Conservation (phyloP, 345 rosid species). For the Eucalyptus sp. region DNA sequence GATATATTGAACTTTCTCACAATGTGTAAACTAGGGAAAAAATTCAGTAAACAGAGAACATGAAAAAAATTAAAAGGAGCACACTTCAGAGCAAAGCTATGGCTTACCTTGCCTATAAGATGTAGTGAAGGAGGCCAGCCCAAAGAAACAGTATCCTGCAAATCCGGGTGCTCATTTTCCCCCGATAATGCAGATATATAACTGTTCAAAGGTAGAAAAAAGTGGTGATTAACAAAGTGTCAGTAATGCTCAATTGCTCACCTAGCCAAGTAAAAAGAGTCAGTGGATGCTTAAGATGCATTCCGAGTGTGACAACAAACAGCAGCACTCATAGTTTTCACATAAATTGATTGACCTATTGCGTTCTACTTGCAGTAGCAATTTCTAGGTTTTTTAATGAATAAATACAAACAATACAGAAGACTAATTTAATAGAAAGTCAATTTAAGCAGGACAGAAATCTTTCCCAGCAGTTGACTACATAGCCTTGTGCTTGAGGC, state of each 20-base stretch:
- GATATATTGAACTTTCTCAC: background rate
- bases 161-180: constrained; percentile 32
- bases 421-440: background rate
- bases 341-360: background rate
- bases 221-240: background rate
- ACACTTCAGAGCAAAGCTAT: background rate
- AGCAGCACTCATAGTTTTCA: background rate
- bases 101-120: constrained; percentile 82
- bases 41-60: background rate
- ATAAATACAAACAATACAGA: background rate
- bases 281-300: background rate
- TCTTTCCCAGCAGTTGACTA: background rate
- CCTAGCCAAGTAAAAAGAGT: background rate
- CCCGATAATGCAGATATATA: constrained; percentile 80
- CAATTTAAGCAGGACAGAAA: background rate
- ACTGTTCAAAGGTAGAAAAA: constrained; percentile 22
- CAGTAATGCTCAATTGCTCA: background rate
- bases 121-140: constrained; percentile 98
- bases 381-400: background rate
- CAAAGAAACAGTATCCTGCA: constrained; percentile 52
- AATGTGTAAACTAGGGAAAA: background rate
- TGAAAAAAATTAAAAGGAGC: background rate
- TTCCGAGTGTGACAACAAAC: background rate
- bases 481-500: background rate
- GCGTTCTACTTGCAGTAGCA: background rate